Conservation (phyloP, 345 rosid genomes). For the Dovyalis caffra region DNA sequence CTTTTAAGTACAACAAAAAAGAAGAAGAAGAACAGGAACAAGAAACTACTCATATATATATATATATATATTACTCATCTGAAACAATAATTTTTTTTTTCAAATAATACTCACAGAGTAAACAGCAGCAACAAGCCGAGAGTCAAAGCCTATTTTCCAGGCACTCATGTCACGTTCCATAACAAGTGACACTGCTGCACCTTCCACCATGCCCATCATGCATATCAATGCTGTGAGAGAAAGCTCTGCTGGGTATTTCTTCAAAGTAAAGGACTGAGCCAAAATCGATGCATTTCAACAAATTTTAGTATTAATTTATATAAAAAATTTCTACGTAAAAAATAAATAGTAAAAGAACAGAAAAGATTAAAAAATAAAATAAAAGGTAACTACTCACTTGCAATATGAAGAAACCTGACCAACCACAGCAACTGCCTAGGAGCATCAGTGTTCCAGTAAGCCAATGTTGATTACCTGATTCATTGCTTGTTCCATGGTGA, state of each 20-base stretch:
- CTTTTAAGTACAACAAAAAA: neutral
- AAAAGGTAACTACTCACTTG: slow-evolving; percentile 47
- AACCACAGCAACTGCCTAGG: slow-evolving; percentile 52
- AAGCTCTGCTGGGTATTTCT: slow-evolving; percentile 86
- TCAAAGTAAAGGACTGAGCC: slow-evolving; percentile 69
- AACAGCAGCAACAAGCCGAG: slow-evolving; percentile 68
- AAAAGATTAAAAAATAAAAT: too few relatives aligned
- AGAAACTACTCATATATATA: too few relatives aligned
- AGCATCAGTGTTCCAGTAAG: slow-evolving; percentile 64
- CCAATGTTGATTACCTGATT: slow-evolving; percentile 53
- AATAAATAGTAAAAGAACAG: neutral
- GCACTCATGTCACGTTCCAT: slow-evolving; percentile 66
- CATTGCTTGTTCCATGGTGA: slow-evolving; percentile 32
- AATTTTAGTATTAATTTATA: neutral
- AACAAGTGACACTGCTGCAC: slow-evolving; percentile 45
- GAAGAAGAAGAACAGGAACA: neutral
- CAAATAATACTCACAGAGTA: slow-evolving; percentile 77
- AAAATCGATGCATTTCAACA: neutral
- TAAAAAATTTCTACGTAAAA: neutral
- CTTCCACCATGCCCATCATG: slow-evolving; percentile 63
- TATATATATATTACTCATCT: too few relatives aligned
- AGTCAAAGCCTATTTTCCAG: slow-evolving; percentile 80
- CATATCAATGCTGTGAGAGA: slow-evolving; percentile 75
- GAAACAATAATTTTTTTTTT: neutral
- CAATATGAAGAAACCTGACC: slow-evolving; percentile 83